Evolutionary conservation across 495 filamentous ascomycete species (phyloP), one percentile per base, ranked within the genome.

Genomic region (Penicillium dipodomyicola): DNA sequence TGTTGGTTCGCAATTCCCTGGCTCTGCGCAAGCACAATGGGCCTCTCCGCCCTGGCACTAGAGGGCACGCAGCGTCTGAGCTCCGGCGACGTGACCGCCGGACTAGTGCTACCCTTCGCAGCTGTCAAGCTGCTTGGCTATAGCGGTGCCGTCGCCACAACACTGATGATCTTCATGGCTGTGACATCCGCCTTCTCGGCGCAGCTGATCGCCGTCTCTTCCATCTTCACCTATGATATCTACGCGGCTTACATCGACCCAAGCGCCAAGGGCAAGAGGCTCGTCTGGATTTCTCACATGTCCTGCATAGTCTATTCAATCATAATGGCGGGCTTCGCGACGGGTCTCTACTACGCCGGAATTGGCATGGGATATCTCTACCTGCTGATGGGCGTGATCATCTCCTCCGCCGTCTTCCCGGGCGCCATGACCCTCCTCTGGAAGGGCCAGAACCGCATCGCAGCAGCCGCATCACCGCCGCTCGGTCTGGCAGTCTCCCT

Each of bases 1-100:
- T 86, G 81, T 63, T 97, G 92, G 92, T 97, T 97, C 56, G 93
- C 93, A 8, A 96, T 97, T 54, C 93, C 93, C 19, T 97, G 91
- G 91, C 81, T 97, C 20, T 87, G 83, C 32, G 92, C 92, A 4
- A 96, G 88, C 10, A 96, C 92, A 15, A 92, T 96, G 90, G 93
- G 93, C 30, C 82, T 97, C n/a, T 84, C 91, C 12, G 91, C 87
- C 9, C 82, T 96, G 22, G 89, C 92, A 4, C 79, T 96, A 7
- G 91, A 97, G 64, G 80, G 77, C 43, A 84, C 87, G 43, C 69
- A 82, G 59, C 81, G 90, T 15, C 90, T 97, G 82, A 69, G 81
- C 17, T 76, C 82, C 3, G 78, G 75, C 11, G 92, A 97, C 59
- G 91, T 97, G 2, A 86, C 80, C 22, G 90, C 93, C 5, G 93